phyloP scores from a whole-genome alignment of 805 yeast genomes.

The Wickerhamomyces queroliae region DNA sequence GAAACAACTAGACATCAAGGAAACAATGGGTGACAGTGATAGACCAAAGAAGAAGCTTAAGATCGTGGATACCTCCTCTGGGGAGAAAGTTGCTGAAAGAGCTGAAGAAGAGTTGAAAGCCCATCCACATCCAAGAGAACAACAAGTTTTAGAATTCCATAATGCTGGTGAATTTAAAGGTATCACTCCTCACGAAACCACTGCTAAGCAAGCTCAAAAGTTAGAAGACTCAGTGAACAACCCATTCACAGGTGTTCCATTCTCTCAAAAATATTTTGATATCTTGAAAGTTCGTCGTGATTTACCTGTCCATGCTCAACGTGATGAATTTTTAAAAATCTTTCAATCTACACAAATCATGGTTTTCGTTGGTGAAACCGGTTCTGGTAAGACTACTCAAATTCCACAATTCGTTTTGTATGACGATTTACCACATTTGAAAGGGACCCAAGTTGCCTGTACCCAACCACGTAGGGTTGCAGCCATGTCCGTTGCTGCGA shows the following conservation, averaged over 20 bases:
- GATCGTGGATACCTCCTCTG: slow-evolving; percentile 43
- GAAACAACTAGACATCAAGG: not conserved
- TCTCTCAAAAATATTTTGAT: slow-evolving; percentile 64
- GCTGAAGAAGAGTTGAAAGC: slow-evolving; percentile 48
- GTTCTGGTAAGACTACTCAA: slow-evolving; percentile 98
- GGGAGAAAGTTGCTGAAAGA: slow-evolving; percentile 61
- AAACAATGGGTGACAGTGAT: slow-evolving; percentile 19
- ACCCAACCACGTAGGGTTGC: slow-evolving; percentile 98
- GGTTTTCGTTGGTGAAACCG: slow-evolving; percentile 99
- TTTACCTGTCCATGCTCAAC: slow-evolving; percentile 90
- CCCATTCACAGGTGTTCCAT: slow-evolving; percentile 71
- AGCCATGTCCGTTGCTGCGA: slow-evolving; percentile 96
- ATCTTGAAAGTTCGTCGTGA: slow-evolving; percentile 77
- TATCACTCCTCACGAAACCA: slow-evolving; percentile 55
- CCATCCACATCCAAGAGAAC: slow-evolving; percentile 40
- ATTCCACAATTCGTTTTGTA: slow-evolving; percentile 90
- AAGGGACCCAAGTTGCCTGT: slow-evolving; percentile 86
- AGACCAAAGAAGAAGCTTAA: slow-evolving; percentile 46
- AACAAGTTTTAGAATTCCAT: slow-evolving; percentile 41
- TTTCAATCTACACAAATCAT: slow-evolving; percentile 87
- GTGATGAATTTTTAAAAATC: slow-evolving; percentile 79
- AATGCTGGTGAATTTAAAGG: slow-evolving; percentile 61
- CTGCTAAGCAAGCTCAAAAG: slow-evolving; percentile 52
- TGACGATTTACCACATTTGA: slow-evolving; percentile 88
- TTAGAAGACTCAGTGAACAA: slow-evolving; percentile 57